A percentile compares a stretch with the other conserved stretches of the same genome.
phyloP scores from a whole-genome alignment of 345 rosid genomes.

The Sonneratia caseolaris region DNA sequence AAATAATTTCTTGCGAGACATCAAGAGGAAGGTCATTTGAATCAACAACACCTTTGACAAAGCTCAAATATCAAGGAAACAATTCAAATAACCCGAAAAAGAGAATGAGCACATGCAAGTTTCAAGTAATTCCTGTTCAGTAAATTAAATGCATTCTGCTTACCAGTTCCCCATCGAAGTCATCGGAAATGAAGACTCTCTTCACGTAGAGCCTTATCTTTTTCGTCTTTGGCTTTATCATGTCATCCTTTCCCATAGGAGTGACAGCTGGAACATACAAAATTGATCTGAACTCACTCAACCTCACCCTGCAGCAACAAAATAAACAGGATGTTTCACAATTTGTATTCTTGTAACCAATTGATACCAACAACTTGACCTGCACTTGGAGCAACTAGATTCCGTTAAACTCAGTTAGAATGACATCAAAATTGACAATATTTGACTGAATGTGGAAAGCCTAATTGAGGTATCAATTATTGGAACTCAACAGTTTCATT shows the following conservation, averaged over 20 bases:
- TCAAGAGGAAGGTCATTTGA: conserved; percentile 94
- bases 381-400: background rate
- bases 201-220: conserved; percentile 92
- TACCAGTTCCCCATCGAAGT: conserved; percentile 97
- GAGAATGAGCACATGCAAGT: conserved; percentile 1
- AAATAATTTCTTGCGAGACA: conserved; percentile 97
- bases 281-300: conserved; percentile 72
- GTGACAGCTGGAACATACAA: conserved; percentile 78
- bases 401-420: background rate
- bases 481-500: background rate
- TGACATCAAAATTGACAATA: background rate
- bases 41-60: conserved; percentile 96
- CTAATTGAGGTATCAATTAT: background rate
- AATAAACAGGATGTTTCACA: background rate
- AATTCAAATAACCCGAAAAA: conserved; percentile 17
- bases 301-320: conserved; percentile 66
- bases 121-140: background rate
- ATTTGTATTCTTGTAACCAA: background rate
- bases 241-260: conserved; percentile 75
- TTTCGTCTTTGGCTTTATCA: conserved; percentile 83
- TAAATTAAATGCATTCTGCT: conserved; percentile 12
- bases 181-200: conserved; percentile 92
- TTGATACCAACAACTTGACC: background rate
- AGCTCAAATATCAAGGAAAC: conserved; percentile 94
- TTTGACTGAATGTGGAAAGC: background rate